Conservation (phyloP, 768 basidiomycete species). For the Pulveroboletus ravenelii region DNA sequence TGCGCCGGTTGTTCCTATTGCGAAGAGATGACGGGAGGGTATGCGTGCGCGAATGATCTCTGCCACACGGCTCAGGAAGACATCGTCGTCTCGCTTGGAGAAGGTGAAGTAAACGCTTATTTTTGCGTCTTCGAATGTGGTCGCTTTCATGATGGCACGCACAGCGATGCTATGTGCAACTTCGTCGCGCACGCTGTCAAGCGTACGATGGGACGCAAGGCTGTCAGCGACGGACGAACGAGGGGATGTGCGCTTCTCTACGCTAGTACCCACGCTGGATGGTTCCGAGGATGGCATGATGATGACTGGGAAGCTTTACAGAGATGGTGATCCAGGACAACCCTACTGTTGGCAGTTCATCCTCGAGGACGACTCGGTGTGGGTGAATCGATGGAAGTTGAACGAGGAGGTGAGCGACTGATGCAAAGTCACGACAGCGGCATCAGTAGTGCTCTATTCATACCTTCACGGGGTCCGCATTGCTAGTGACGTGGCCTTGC, state of each 20-base stretch:
- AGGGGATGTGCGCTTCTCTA: neutral
- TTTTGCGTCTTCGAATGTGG: slow-evolving; percentile 47
- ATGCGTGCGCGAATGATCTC: slow-evolving; percentile 40
- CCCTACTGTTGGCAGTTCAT: neutral
- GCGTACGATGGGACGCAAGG: slow-evolving; percentile 35
- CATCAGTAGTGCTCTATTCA: no score
- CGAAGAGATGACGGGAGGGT: slow-evolving; percentile 46
- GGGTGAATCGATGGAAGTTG: neutral
- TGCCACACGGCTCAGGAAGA: slow-evolving; percentile 55
- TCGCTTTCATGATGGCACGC: slow-evolving; percentile 47
- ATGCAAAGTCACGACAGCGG: no score
- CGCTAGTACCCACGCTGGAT: slow-evolving; percentile 16
- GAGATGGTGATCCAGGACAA: neutral
- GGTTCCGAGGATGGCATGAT: slow-evolving; percentile 26
- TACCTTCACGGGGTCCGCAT: no score
- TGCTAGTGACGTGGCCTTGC: neutral
- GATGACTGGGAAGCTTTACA: neutral
- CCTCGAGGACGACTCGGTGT: neutral
- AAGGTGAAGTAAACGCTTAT: slow-evolving; percentile 60
- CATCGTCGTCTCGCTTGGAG: slow-evolving; percentile 50
- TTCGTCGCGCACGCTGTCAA: slow-evolving; percentile 58
- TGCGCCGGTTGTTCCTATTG: slow-evolving; percentile 47
- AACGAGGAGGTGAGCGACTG: neutral
- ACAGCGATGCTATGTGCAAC: slow-evolving; percentile 56
- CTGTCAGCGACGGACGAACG: slow-evolving; percentile 1